Percentiles rank a stretch among this genome's conserved stretches.
Evolutionary conservation across 176 grass and related monocot genomes (phyloP).

Genomic region (Musa itinerans): DNA sequence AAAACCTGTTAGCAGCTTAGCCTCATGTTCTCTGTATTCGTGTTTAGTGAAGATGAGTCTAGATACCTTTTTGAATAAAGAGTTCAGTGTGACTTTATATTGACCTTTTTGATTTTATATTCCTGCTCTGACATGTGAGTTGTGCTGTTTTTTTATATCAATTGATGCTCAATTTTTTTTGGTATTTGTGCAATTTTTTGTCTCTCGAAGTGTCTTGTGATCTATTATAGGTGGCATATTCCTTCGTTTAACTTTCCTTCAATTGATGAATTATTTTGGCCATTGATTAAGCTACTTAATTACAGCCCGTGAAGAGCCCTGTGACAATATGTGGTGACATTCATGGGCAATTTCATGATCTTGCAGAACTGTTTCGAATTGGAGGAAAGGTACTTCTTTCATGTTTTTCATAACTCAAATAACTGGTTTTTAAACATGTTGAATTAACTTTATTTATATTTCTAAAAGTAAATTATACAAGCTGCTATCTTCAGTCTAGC

Average conservation of each 20-base stretch:
- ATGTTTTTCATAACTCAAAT: slow-evolving; percentile 1
- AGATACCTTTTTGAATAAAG: too few species aligned
- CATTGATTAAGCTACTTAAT: background rate
- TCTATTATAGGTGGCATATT: background rate
- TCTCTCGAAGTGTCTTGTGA: too few species aligned
- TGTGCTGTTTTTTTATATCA: too few species aligned
- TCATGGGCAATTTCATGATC: slow-evolving; percentile 96
- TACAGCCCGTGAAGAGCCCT: slow-evolving; percentile 93
- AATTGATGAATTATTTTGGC: background rate
- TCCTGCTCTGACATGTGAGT: too few species aligned
- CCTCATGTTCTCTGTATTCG: too few species aligned
- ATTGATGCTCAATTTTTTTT: too few species aligned
- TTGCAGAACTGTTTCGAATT: slow-evolving; percentile 86
- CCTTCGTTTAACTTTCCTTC: background rate
- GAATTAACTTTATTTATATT: background rate
- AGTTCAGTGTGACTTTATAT: too few species aligned
- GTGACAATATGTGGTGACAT: slow-evolving; percentile 98
- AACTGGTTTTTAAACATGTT: background rate
- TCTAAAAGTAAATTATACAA: background rate
- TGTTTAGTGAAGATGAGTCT: too few species aligned
- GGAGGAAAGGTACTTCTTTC: slow-evolving; percentile 59
- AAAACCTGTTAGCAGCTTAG: too few species aligned
- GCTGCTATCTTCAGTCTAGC: too few species aligned
- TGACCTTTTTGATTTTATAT: too few species aligned
- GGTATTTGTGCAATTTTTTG: too few species aligned